Percentiles rank a stretch among this genome's conserved stretches.
phyloP scores from a whole-genome alignment of 2,329 filamentous ascomycete species.

The Sporothrix sp. region DNA sequence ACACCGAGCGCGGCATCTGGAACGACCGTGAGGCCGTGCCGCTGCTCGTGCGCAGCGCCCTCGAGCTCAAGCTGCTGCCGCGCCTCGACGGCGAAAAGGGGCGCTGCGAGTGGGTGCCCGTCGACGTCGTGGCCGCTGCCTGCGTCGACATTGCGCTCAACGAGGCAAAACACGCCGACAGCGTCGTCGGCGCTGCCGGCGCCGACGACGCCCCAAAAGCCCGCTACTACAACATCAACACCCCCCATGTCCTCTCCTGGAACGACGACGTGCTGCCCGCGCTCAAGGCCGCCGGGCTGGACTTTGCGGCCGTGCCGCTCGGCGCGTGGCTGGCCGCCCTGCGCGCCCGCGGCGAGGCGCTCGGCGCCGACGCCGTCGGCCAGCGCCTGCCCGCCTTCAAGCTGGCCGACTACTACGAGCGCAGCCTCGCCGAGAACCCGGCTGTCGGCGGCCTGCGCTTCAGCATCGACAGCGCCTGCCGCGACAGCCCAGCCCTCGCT shows the following conservation, averaged over 20 bases:
- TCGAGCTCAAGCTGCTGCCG: slow-evolving; percentile 35
- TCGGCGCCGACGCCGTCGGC: slow-evolving; percentile 7
- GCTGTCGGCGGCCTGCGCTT: slow-evolving; percentile 9
- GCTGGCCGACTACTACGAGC: slow-evolving; percentile 14
- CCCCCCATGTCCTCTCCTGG: slow-evolving; percentile 40
- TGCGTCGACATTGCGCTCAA: slow-evolving; percentile 27
- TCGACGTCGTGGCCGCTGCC: slow-evolving; percentile 34
- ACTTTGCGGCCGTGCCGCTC: slow-evolving; percentile 37
- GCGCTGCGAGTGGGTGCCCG: slow-evolving; percentile 34
- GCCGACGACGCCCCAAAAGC: slow-evolving; percentile 10
- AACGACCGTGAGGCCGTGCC: slow-evolving; percentile 43
- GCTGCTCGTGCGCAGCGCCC: slow-evolving; percentile 38
- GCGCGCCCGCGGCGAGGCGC: slow-evolving; percentile 4
- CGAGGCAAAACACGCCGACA: background rate
- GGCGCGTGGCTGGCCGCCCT: slow-evolving; percentile 25
- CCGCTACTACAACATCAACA: slow-evolving; percentile 39
- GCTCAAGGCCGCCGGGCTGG: slow-evolving; percentile 33
- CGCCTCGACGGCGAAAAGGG: slow-evolving; percentile 30
- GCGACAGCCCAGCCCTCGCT: slow-evolving; percentile 11
- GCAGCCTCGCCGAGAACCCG: slow-evolving; percentile 1
- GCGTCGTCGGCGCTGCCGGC: slow-evolving; percentile 16
- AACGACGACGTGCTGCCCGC: slow-evolving; percentile 39
- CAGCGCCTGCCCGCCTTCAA: slow-evolving; percentile 15
- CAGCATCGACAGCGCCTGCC: slow-evolving; percentile 7
- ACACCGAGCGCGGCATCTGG: slow-evolving; percentile 38